A percentile compares a stretch with the other conserved stretches of the same genome.
phyloP scores from a whole-genome alignment of 2,329 filamentous ascomycete genomes.

The Fusarium multiceps region DNA sequence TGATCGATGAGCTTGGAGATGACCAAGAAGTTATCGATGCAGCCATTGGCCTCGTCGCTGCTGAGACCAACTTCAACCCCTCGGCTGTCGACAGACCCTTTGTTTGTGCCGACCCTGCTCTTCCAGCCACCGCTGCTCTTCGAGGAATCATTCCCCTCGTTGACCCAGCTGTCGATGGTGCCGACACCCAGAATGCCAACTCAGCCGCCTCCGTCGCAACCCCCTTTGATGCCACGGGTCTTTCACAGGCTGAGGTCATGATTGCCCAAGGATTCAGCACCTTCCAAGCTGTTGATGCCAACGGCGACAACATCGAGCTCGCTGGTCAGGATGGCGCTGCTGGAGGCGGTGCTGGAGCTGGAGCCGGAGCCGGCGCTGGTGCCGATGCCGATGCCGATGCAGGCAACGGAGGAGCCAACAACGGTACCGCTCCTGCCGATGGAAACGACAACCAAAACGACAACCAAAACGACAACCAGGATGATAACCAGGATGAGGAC shows the following conservation, averaged over 20 bases:
- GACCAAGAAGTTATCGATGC: slow-evolving; percentile 70
- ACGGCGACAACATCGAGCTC: slow-evolving; percentile 48
- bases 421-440: slow-evolving; percentile 5
- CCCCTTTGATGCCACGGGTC: slow-evolving; percentile 69
- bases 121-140: slow-evolving; percentile 70
- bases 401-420: slow-evolving; percentile 15
- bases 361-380: slow-evolving; percentile 34
- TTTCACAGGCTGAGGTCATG: slow-evolving; percentile 74
- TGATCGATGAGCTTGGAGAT: slow-evolving; percentile 69
- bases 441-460: slow-evolving; percentile 2
- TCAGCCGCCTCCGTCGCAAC: slow-evolving; percentile 62
- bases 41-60: slow-evolving; percentile 71
- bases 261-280: slow-evolving; percentile 70
- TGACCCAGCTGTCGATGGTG: slow-evolving; percentile 70
- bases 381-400: slow-evolving; percentile 7
- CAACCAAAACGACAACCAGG: neutral
- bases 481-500: slow-evolving; percentile 3
- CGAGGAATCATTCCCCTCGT: slow-evolving; percentile 75
- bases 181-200: slow-evolving; percentile 69
- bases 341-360: slow-evolving; percentile 44
- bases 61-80: slow-evolving; percentile 80
- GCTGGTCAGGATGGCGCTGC: slow-evolving; percentile 52
- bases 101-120: slow-evolving; percentile 71
- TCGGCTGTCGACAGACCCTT: slow-evolving; percentile 68
- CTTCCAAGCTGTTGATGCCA: slow-evolving; percentile 60